Evolutionary conservation across 441 rosid genomes (phyloP).

Genomic region (Populus hybrid): DNA sequence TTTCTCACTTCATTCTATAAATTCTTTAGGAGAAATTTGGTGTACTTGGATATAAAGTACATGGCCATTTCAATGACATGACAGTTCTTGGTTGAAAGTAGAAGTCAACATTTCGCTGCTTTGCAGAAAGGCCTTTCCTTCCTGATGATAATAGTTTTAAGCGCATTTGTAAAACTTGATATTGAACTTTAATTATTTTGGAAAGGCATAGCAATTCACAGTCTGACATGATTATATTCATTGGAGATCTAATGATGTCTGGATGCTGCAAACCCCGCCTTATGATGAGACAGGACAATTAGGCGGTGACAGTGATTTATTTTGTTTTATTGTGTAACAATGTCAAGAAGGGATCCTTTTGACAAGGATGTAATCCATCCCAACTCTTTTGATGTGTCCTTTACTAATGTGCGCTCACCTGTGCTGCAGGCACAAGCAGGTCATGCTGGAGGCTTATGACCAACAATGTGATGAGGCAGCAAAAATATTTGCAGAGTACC

Average conservation of each 20-base stretch:
- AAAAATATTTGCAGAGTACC: constrained; percentile 86
- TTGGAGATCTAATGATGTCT: not conserved
- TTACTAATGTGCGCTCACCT: constrained; percentile 11
- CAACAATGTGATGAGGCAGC: constrained; percentile 94
- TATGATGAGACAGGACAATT: not conserved
- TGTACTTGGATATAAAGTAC: not conserved
- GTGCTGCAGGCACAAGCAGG: constrained; percentile 77
- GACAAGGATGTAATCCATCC: not conserved
- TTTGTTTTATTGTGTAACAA: not conserved
- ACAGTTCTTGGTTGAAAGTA: not conserved
- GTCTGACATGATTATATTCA: not conserved
- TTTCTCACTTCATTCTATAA: not conserved
- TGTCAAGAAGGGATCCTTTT: not conserved
- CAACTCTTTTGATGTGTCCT: not conserved
- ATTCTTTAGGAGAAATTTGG: not conserved
- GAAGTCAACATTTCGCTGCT: not conserved
- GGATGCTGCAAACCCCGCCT: not conserved
- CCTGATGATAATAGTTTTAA: not conserved
- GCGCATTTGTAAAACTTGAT: not conserved
- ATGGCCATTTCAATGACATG: not conserved
- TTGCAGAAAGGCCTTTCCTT: not conserved
- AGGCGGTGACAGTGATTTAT: not conserved
- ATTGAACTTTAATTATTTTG: not conserved
- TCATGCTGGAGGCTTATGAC: constrained; percentile 82
- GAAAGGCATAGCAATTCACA: not conserved